phyloP scores from a whole-genome alignment of 495 filamentous ascomycete genomes.

The Lentithecium fluviatile region DNA sequence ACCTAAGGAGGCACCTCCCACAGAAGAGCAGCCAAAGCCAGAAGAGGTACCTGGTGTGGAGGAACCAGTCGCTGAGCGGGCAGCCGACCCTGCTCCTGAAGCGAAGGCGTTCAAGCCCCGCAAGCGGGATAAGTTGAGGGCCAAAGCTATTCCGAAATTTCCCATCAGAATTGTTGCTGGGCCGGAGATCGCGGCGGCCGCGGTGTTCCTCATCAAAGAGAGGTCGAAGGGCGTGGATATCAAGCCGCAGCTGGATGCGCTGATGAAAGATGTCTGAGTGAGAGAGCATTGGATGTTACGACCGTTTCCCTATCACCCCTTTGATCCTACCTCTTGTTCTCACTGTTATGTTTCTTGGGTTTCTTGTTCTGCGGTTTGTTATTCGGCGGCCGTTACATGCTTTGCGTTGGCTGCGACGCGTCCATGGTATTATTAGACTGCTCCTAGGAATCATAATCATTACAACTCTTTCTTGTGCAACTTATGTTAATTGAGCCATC shows the following conservation, averaged over 20 bases:
- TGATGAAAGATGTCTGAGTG: neutral
- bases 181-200: neutral
- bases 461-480: no score
- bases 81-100: neutral
- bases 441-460: no score
- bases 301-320: neutral
- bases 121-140: neutral
- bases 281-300: neutral
- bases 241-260: neutral
- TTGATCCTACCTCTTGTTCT: no score
- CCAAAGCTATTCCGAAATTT: neutral
- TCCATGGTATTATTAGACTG: no score
- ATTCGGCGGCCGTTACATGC: no score
- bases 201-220: neutral
- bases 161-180: neutral
- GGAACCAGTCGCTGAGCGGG: neutral
- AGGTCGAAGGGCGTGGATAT: neutral
- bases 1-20: no score
- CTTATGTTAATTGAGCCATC: no score
- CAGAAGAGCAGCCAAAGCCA: neutral
- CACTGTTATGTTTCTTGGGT: no score
- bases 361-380: no score
- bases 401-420: no score
- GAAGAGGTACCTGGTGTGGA: neutral
- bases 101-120: neutral